Conservation (phyloP, 805 yeast species). For the Yarrowia bubula region DNA sequence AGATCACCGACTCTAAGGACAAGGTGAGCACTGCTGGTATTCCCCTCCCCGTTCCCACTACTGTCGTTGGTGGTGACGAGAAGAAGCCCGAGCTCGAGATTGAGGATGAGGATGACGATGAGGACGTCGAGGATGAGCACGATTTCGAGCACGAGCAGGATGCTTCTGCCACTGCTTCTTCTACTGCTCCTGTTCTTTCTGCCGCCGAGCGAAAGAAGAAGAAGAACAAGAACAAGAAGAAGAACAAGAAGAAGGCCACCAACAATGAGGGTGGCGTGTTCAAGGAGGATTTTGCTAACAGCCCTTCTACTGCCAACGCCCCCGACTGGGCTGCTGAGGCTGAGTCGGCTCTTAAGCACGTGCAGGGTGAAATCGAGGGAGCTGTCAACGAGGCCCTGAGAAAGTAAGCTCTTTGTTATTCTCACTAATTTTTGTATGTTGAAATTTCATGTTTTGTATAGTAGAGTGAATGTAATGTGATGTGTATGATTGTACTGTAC, state of each 20-base stretch:
- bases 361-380: constrained; percentile 25
- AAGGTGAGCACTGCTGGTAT: constrained; percentile 16
- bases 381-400: constrained; percentile 23
- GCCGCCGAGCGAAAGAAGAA: constrained; percentile 23
- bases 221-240: constrained; percentile 13
- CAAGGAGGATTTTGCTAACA: constrained; percentile 24
- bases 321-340: constrained; percentile 27
- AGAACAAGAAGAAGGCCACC: constrained; percentile 12
- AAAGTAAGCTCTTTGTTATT: constrained; percentile 14
- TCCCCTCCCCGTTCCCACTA: background rate
- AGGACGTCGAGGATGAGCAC: constrained; percentile 15
- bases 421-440: constrained; percentile 22
- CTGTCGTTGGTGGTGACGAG: constrained; percentile 14
- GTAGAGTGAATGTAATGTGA: background rate
- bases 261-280: constrained; percentile 21
- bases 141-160: constrained; percentile 13
- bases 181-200: constrained; percentile 17
- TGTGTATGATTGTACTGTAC: background rate
- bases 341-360: constrained; percentile 24
- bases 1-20: constrained; percentile 2
- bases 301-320: constrained; percentile 13
- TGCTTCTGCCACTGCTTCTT: background rate
- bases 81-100: constrained; percentile 8
- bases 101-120: constrained; percentile 22
- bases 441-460: constrained; percentile 23